These are phyloP conservation scores for Helminthosporium solani DNA, from an alignment of 2,329 filamentous ascomycete species.

Conservation along the genomic window DNA sequence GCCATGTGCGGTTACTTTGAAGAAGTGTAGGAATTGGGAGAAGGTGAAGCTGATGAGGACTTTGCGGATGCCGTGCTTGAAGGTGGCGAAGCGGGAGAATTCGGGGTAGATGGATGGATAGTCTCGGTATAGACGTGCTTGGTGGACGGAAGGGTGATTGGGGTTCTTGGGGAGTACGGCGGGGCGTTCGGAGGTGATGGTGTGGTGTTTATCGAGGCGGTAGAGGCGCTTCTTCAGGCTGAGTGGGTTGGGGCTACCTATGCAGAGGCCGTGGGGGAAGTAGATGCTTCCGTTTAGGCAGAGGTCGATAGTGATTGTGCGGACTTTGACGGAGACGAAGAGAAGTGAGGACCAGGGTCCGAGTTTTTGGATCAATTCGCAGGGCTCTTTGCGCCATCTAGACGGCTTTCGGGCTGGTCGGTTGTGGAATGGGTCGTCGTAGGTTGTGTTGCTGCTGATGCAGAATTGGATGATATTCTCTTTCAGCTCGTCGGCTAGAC, in stretches of 20 bases:
- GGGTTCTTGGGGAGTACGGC: constrained; percentile 7
- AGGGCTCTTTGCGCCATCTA: background rate
- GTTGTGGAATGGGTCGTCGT: constrained; percentile 1
- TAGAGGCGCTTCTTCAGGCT: constrained; percentile 9
- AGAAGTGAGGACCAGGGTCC: constrained; percentile 19
- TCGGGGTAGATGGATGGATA: constrained; percentile 25
- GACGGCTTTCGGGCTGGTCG: background rate
- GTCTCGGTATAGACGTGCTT: constrained; percentile 14
- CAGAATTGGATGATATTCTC: constrained; percentile 24
- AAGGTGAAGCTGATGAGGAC: constrained; percentile 23
- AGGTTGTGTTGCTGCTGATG: constrained; percentile 8
- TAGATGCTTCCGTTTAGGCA: constrained; percentile 18
- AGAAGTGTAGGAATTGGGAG: constrained; percentile 25
- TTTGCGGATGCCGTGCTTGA: constrained; percentile 28
- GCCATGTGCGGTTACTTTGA: constrained; percentile 20
- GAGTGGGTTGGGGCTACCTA: background rate
- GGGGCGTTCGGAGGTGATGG: constrained; percentile 12
- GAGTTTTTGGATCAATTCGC: constrained; percentile 21
- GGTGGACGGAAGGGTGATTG: background rate
- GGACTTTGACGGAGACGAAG: constrained; percentile 24
- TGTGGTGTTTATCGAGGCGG: constrained; percentile 16
- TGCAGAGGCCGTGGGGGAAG: constrained; percentile 9
- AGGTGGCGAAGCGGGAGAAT: constrained; percentile 23
- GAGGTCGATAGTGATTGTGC: constrained; percentile 21
- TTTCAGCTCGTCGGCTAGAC: constrained; percentile 29